Evolutionary conservation across 2,329 filamentous ascomycete genomes (phyloP).

Genomic region (Biscogniauxia sp.): DNA sequence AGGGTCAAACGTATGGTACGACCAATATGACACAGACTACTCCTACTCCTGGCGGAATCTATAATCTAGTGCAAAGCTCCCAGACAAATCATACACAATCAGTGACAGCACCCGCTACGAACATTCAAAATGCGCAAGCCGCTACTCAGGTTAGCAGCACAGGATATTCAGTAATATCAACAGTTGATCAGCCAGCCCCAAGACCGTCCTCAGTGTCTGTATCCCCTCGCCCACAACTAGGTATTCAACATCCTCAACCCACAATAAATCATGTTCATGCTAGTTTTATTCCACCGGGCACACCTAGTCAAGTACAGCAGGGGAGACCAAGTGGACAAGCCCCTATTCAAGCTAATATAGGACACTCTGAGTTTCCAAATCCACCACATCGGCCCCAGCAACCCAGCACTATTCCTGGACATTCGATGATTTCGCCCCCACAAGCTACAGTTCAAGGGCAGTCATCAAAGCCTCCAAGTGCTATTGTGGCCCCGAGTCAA

Average conservation of each 20-base stretch:
- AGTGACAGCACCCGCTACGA: not conserved
- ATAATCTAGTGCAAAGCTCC: too few species aligned
- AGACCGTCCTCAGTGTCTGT: not conserved
- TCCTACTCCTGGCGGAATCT: not conserved
- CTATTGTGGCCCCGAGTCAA: conserved; percentile 1
- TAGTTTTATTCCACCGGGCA: not conserved
- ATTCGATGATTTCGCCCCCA: not conserved
- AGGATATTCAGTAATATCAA: not conserved
- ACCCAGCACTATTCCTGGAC: not conserved
- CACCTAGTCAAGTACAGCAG: not conserved
- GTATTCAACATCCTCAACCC: not conserved
- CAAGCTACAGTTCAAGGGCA: conserved; percentile 7
- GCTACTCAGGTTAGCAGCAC: not conserved
- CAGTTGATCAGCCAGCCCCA: not conserved
- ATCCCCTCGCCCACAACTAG: not conserved
- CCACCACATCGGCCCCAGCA: not conserved
- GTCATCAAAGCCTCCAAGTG: not conserved
- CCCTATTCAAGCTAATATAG: not conserved
- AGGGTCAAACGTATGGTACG: not conserved
- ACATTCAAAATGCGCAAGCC: not conserved
- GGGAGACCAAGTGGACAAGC: not conserved
- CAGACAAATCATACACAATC: not conserved
- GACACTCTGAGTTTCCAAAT: not conserved
- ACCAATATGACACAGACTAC: not conserved
- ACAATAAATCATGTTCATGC: not conserved